Base-by-base conservation (phyloP, 179 eudicot species). In the Nepenthes alata region DNA sequence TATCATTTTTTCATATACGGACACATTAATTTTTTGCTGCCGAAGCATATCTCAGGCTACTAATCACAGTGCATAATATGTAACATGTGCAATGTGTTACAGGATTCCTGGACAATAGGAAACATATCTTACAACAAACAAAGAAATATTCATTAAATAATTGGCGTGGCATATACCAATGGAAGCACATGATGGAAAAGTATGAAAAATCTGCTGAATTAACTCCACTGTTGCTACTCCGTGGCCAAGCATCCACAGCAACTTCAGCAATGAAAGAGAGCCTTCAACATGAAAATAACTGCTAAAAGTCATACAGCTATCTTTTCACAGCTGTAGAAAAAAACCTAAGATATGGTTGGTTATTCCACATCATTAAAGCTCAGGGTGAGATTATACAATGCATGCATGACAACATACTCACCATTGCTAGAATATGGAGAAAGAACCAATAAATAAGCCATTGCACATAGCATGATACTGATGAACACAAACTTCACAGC, bases 141-240 rank as follows among this genome's bases (percentile, higher is more conserved):
- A 25, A 25, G 25, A 25, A 25, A 25, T 25, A 25, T 25, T 10
- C 34, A 4, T 5, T 5, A 4, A 45, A 8, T n/a, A 60, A 47
- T 45, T 60, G 38, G 39, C 37, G 16, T 54, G 39, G 10, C 35
- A 73, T 82, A 67, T 76, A 91, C 98, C 98, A 66, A 93, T 71
- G 49, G 98, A 93, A 62, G 87, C 93, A 77, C 98, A 93, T 62
- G 76, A 82, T 4, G 98, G 95, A 63, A 93, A 93, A 50, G 83
- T 78, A 63, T 59, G 72, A 54, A 93, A 78, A 59, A 89, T 70
- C 57, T 86, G 94, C 80, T 85, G 85, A 70, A 93, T 76, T 56
- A 93, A 65, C 64, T 63, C 72, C 58, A 83, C 78, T 12, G 91
- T 72, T 63, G 96, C 89, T 12, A 77, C 67, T 63, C 93, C 95